phyloP scores from a whole-genome alignment of 129 eudicot genomes.

The Smallanthus sonchifolius region DNA sequence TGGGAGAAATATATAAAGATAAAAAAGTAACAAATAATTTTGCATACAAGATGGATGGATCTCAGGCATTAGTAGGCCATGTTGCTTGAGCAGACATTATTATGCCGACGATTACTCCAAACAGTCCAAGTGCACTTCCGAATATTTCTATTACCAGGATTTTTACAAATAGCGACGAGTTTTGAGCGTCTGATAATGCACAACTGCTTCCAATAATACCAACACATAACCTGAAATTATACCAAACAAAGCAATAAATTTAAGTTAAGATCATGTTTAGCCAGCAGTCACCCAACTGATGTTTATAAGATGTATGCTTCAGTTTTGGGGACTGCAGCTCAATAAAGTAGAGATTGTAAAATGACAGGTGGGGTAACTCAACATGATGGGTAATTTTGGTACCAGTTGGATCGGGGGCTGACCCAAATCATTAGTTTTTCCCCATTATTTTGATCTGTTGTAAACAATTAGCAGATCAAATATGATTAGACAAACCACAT shows the following conservation, averaged over 20 bases:
- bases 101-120: slow-evolving; percentile 97
- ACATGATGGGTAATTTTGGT: too few relatives aligned
- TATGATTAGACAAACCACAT: too few relatives aligned
- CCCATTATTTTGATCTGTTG: too few relatives aligned
- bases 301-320: too few relatives aligned
- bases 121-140: slow-evolving; percentile 94
- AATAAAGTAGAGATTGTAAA: too few relatives aligned
- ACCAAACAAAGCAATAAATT: background rate
- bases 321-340: too few relatives aligned
- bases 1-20: slow-evolving; percentile 1
- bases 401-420: too few relatives aligned
- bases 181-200: slow-evolving; percentile 91
- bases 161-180: slow-evolving; percentile 94
- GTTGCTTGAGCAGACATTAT: slow-evolving; percentile 99
- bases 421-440: too few relatives aligned
- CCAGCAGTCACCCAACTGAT: too few relatives aligned
- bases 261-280: background rate
- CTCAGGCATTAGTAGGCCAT: slow-evolving; percentile 68
- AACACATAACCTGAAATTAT: slow-evolving; percentile 62
- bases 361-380: too few relatives aligned
- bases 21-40: slow-evolving; percentile 22
- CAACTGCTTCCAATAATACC: slow-evolving; percentile 99
- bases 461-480: too few relatives aligned
- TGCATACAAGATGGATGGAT: background rate
- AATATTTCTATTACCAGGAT: slow-evolving; percentile 91